Evolutionary conservation across 2,329 filamentous ascomycete genomes (phyloP), one percentile per base, ranked within the genome.

Genomic region (Ilyonectria mors-panacis): DNA sequence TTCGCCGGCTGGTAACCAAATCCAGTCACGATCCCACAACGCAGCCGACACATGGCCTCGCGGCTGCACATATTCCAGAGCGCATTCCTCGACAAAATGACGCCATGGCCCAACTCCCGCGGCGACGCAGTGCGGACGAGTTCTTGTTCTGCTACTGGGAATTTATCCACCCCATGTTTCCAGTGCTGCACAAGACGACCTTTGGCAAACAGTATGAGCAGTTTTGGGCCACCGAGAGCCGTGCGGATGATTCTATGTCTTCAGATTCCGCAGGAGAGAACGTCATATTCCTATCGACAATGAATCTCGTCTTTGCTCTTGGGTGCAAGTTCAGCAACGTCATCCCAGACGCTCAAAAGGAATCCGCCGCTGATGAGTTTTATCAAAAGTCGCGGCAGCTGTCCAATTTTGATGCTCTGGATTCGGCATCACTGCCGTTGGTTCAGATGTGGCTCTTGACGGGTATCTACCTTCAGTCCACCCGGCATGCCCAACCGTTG

Each of bases 381-480:
- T 68, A 68, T 39, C 58, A 66, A n/a, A 54, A 53, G n/a, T 65
- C 66, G 7, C 53, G 59, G 26, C 10, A 23, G 4, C 28, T 56
- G 15, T 55, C 44, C 19, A 28, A 47, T 5, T 51, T 63, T 28
- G 63, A 66, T 6, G 26, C 47, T 6, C 37, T 68, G 4, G 63
- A 68, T 12, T 56, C 51, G 28, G 47, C 55, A n/a, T 60, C 66
- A 2, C 23, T 66, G 9, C 50, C 50, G 1, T 23, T 54, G 0
- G 59, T 63, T 0, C 66, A 68, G 50, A 56, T 59, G 59, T 26
- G 66, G 4, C 17, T 68, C 6, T 13, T 68, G 35, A 60, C 55
- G 0, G 66, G 63, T 2, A 50, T 68, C 28, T 66, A 66, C n/a
- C 56, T 68, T 2, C 66, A 68, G 26, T 66, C 59, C 2, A 68